Evolutionary conservation across 257 asterid species (phyloP).

Genomic region (Salvia miltiorrhiza): DNA sequence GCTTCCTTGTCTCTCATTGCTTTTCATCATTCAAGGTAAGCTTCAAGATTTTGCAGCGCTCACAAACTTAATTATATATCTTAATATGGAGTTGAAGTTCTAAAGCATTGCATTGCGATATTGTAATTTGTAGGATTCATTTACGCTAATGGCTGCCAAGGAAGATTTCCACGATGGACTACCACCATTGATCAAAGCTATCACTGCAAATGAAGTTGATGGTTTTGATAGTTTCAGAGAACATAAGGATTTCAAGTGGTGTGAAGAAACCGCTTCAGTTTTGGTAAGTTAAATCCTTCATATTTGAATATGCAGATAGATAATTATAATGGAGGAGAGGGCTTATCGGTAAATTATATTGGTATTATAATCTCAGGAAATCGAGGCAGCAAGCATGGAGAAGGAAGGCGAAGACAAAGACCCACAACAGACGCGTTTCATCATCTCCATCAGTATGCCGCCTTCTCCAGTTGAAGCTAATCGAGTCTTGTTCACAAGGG

Average conservation of each 20-base stretch:
- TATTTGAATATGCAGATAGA: not conserved
- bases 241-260: no score
- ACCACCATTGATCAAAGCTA: constrained; percentile 48
- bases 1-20: no score
- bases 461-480: constrained; percentile 44
- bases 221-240: constrained; percentile 29
- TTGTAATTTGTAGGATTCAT: no score
- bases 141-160: no score
- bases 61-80: no score
- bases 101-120: no score
- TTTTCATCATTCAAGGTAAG: no score
- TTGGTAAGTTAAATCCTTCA: not conserved
- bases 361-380: constrained; percentile 25
- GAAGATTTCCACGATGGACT: not conserved
- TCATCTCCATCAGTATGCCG: constrained; percentile 74
- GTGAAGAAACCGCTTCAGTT: no score
- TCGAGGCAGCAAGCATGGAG: constrained; percentile 31
- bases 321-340: not conserved
- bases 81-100: no score
- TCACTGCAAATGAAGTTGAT: constrained; percentile 38
- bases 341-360: not conserved
- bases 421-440: constrained; percentile 9
- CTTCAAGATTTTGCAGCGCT: no score
- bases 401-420: no score
- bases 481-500: constrained; percentile 2